Conservation (phyloP, 1,284 basidiomycete genomes). For the Mycena sp. region DNA sequence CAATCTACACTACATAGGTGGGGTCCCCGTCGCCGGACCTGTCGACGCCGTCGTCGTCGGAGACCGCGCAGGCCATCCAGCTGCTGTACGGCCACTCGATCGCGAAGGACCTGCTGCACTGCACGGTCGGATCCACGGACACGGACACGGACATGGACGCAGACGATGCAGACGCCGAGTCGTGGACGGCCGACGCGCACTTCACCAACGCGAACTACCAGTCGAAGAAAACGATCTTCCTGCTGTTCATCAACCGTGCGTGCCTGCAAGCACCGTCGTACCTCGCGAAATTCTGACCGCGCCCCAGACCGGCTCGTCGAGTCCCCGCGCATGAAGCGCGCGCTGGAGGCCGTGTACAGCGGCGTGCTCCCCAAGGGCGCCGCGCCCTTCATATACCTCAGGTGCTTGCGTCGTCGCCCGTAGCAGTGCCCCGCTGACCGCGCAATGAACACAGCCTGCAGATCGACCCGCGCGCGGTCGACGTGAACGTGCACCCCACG, state of each 20-base stretch:
- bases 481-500: slow-evolving; percentile 98
- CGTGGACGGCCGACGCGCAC: slow-evolving; percentile 78
- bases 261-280: slow-evolving; percentile 19
- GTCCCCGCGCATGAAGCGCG: slow-evolving; percentile 86
- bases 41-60: slow-evolving; percentile 80
- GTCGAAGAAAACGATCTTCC: slow-evolving; percentile 84
- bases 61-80: slow-evolving; percentile 78
- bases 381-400: slow-evolving; percentile 92
- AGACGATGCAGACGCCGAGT: slow-evolving; percentile 46
- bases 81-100: slow-evolving; percentile 86
- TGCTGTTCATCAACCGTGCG: slow-evolving; percentile 98
- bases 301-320: slow-evolving; percentile 91
- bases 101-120: slow-evolving; percentile 81
- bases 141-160: slow-evolving; percentile 37
- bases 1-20: slow-evolving; percentile 52
- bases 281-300: background rate
- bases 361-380: slow-evolving; percentile 92
- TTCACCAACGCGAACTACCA: slow-evolving; percentile 93
- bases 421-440: too few species aligned
- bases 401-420: slow-evolving; percentile 61
- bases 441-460: too few species aligned
- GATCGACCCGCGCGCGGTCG: slow-evolving; percentile 89
- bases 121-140: slow-evolving; percentile 37
- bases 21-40: slow-evolving; percentile 83
- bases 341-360: slow-evolving; percentile 89